Evolutionary conservation across 441 rosid species (phyloP), one percentile per base, ranked within the genome.

Genomic region (Breynia disticha): DNA sequence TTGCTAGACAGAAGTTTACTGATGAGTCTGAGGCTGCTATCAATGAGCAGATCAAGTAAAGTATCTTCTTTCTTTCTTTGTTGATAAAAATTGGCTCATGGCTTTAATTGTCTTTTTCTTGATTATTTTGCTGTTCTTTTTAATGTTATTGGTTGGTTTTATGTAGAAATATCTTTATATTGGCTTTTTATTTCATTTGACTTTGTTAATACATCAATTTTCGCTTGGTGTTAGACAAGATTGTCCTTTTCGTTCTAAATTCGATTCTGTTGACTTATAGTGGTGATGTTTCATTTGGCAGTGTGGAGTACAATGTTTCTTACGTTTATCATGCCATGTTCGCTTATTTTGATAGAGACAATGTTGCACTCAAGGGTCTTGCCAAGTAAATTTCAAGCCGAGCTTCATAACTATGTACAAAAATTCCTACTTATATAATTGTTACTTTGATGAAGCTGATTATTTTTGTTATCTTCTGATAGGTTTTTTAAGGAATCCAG

Each of bases 401-500:
- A 46, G 44, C 15, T 18, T 38, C 21, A 17, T 0, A 16, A 9
- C 35, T 28, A 28, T 2, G 8, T 28, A n/a, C 8, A 28, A 28
- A 28, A 28, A 9, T 28, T 28, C 32, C 1, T 28, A 28, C 0
- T 28, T 28, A 4, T 28, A 28, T 28, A 5, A 5, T 21, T 24
- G 1, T n/a, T 19, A 21, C 11, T 48, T 43, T 19, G 11, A 41
- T 39, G 2, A 42, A 12, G 17, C 37, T 59, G 1, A 19, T 14
- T 37, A 8, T 59, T 18, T 24, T 12, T 58, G n/a, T n/a, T n/a
- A n/a, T n/a, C n/a, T 20, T 41, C 3, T 4, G 15, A 54, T 20
- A 91, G 95, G 52, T 93, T 93, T 66, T 93, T 93, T 83, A 84
- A 84, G 79, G 93, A 93, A 39, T 86, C 98, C 11, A 88, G 98